These are phyloP conservation scores for Cladosporium sp. DNA, from an alignment of 2,329 filamentous ascomycete species.

Conservation along the genomic window DNA sequence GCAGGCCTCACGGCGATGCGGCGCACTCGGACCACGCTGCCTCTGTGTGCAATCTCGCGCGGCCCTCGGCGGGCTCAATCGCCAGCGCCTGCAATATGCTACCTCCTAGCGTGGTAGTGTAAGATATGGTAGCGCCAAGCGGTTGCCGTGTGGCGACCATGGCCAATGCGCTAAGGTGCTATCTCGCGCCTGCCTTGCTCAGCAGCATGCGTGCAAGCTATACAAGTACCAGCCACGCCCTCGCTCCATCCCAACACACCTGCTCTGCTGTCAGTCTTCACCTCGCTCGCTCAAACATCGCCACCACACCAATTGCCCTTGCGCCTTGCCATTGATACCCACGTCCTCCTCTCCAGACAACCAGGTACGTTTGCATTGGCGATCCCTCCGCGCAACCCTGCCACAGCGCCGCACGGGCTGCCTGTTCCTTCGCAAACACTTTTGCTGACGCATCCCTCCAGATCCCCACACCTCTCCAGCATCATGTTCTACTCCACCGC, in stretches of 20 bases:
- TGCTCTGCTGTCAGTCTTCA: neutral
- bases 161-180: neutral
- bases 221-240: slow-evolving; percentile 1
- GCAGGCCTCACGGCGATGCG: neutral
- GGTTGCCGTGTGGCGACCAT: neutral
- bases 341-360: neutral
- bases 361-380: neutral
- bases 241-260: neutral
- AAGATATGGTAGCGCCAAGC: neutral
- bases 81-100: too few species aligned
- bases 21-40: neutral
- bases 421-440: neutral
- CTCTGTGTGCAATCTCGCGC: slow-evolving; percentile 3
- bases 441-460: slow-evolving; percentile 10
- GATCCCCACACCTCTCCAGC: slow-evolving; percentile 19
- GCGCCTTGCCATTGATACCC: slow-evolving; percentile 5
- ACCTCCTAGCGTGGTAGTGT: too few species aligned
- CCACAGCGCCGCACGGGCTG: slow-evolving; percentile 3
- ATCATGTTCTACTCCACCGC: slow-evolving; percentile 48
- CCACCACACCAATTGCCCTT: neutral
- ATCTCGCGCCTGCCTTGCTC: neutral
- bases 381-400: neutral
- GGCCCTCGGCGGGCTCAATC: neutral
- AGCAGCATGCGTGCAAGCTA: neutral
- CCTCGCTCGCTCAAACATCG: neutral